Evolutionary conservation across 2,329 filamentous ascomycete species (phyloP).

Genomic region (Clonostachys chloroleuca): DNA sequence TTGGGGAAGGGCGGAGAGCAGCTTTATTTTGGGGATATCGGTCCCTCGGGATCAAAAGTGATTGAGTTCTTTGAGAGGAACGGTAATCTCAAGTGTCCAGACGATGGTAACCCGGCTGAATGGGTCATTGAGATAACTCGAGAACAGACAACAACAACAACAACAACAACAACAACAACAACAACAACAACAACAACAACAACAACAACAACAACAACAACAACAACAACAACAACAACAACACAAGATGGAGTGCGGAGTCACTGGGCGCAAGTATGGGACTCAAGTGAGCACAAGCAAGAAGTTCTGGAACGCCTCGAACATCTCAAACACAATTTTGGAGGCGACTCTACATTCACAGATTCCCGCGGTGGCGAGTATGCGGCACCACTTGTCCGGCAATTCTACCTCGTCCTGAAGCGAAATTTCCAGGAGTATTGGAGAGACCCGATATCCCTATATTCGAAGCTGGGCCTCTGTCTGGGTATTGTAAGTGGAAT

Average conservation of each 20-base stretch:
- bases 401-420: constrained; percentile 26
- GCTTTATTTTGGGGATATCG: constrained; percentile 79
- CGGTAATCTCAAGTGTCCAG: constrained; percentile 60
- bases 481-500: constrained; percentile 13
- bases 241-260: constrained; percentile 33
- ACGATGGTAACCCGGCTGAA: constrained; percentile 42
- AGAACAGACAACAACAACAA: constrained; percentile 33
- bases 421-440: constrained; percentile 25
- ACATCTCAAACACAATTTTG: constrained; percentile 21
- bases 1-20: constrained; percentile 70
- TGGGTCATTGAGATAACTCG: constrained; percentile 39
- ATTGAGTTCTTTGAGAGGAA: constrained; percentile 51
- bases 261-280: constrained; percentile 50
- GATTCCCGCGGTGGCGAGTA: constrained; percentile 33
- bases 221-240: no score
- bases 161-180: no score
- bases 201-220: no score
- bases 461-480: constrained; percentile 62
- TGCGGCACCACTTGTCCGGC: constrained; percentile 53
- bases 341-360: constrained; percentile 35
- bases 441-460: constrained; percentile 54
- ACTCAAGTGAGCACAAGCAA: constrained; percentile 34
- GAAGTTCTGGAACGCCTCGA: constrained; percentile 34
- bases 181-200: no score
- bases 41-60: constrained; percentile 40